Evolutionary conservation across 495 filamentous ascomycete genomes (phyloP).

Genomic region (Penicillium odoratum): DNA sequence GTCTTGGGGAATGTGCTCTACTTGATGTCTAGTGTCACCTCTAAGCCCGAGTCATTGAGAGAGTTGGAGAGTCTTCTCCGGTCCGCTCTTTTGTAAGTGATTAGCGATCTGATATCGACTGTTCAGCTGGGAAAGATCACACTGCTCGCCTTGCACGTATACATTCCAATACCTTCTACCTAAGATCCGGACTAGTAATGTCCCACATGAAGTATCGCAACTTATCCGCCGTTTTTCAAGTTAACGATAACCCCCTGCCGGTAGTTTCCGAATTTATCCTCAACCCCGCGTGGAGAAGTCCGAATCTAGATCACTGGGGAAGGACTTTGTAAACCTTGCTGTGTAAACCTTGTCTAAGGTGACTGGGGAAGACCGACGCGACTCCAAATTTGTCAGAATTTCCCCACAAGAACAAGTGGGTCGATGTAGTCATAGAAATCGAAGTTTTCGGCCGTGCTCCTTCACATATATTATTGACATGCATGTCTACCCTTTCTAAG

Average conservation of each 20-base stretch:
- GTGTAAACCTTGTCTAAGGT: background rate
- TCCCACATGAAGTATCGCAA: no score
- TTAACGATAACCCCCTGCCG: background rate
- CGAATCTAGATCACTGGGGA: background rate
- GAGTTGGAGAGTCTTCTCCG: conserved; percentile 47
- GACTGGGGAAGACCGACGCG: background rate
- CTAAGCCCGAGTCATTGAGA: conserved; percentile 47
- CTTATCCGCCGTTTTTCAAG: background rate
- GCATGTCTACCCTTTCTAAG: no score
- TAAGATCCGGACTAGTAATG: background rate
- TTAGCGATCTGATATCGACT: background rate
- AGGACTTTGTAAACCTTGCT: background rate
- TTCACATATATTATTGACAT: background rate
- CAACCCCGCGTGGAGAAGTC: background rate
- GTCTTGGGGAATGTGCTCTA: conserved; percentile 77
- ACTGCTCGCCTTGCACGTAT: background rate
- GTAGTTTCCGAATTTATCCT: no score
- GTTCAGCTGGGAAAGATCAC: background rate
- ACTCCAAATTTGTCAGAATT: conserved; percentile 30
- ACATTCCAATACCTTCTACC: background rate
- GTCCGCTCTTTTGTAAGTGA: conserved; percentile 10
- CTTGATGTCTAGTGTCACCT: conserved; percentile 70
- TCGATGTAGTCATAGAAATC: conserved; percentile 37
- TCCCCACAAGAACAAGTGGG: conserved; percentile 20
- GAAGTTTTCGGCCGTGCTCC: background rate